Evolutionary conservation across 352 stramenopile genomes (phyloP).

Genomic region (Phytophthora macrochlamydospora): DNA sequence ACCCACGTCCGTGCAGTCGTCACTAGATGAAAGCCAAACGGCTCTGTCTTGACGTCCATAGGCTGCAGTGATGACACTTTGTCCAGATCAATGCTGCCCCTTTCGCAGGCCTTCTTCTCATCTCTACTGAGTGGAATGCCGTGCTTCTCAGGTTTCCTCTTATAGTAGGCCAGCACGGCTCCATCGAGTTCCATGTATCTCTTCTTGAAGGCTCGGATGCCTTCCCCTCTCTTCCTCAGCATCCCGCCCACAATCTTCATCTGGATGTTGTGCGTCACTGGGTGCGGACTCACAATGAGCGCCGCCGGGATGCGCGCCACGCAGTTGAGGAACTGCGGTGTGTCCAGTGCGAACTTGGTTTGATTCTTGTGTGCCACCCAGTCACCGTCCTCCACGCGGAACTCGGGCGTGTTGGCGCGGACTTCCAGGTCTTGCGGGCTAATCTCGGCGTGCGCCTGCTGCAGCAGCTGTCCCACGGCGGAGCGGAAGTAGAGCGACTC

Average conservation of each 20-base stretch:
- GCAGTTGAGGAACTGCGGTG: conserved; percentile 68
- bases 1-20: conserved; percentile 76
- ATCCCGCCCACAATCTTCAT: conserved; percentile 54
- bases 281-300: conserved; percentile 61
- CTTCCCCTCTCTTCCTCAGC: conserved; percentile 76
- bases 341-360: conserved; percentile 60
- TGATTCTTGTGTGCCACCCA: conserved; percentile 85
- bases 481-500: conserved; percentile 79
- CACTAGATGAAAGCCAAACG: conserved; percentile 74
- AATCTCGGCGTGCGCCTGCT: conserved; percentile 73
- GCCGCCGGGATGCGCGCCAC: conserved; percentile 65
- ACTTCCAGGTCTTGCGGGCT: conserved; percentile 79
- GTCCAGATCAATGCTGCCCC: conserved; percentile 72
- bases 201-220: conserved; percentile 75
- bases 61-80: conserved; percentile 76
- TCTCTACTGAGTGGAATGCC: conserved; percentile 61
- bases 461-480: conserved; percentile 63
- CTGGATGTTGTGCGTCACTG: conserved; percentile 27
- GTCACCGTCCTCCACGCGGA: conserved; percentile 78
- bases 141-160: conserved; percentile 79
- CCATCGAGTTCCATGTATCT: conserved; percentile 86
- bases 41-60: conserved; percentile 57
- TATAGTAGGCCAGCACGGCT: conserved; percentile 72
- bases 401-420: conserved; percentile 83
- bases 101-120: conserved; percentile 73